phyloP scores from a whole-genome alignment of 768 basidiomycete species.

The Trametes punicea region DNA sequence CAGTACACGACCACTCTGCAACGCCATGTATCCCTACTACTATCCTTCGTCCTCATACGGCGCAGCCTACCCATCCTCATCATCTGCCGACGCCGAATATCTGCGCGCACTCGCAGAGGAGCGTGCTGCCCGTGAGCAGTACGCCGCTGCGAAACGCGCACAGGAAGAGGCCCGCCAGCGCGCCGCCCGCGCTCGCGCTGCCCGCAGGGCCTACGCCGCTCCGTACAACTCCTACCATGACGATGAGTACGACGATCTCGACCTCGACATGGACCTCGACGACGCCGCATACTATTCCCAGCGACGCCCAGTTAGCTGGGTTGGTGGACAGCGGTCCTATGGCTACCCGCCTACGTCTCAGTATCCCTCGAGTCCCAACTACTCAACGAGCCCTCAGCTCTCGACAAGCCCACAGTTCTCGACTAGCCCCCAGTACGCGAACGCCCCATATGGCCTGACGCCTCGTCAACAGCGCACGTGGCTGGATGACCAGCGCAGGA shows the following conservation, averaged over 20 bases:
- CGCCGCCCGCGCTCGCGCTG: conserved; percentile 28
- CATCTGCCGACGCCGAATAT: conserved; percentile 23
- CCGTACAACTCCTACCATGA: conserved; percentile 25
- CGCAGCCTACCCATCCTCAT: conserved; percentile 17
- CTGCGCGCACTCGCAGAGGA: conserved; percentile 28
- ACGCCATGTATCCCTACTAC: conserved; percentile 17
- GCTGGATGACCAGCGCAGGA: conserved; percentile 24
- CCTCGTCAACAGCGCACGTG: conserved; percentile 16
- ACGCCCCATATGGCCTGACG: conserved; percentile 14
- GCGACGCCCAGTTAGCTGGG: conserved; percentile 9
- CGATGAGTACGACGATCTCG: conserved; percentile 20
- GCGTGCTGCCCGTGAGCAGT: conserved; percentile 28
- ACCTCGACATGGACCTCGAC: conserved; percentile 14
- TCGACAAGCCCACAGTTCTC: neutral
- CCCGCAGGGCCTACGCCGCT: conserved; percentile 21
- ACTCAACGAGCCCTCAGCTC: neutral
- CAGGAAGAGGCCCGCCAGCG: conserved; percentile 29
- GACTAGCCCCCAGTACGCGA: conserved; percentile 5
- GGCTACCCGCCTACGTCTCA: neutral
- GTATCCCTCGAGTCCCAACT: neutral
- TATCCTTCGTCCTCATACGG: conserved; percentile 9
- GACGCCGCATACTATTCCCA: conserved; percentile 5
- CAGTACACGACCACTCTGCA: neutral
- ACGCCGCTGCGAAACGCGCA: conserved; percentile 26
- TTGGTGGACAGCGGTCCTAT: conserved; percentile 3